Base-by-base conservation (phyloP, 148 eudicot species). In the Camellia japonica region DNA sequence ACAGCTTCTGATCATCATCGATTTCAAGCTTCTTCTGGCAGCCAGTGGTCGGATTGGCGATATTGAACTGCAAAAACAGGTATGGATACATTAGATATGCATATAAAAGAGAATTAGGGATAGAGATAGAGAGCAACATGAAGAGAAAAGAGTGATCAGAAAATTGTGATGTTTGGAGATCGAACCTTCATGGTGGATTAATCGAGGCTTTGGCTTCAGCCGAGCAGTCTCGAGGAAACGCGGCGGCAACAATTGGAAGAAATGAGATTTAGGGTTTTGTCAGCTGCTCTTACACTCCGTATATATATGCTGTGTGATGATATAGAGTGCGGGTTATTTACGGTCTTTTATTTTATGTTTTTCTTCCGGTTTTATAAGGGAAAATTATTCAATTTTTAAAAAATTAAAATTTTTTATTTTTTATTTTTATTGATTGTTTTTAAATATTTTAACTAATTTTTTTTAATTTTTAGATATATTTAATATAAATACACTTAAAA, bases 1-100 rank as follows among this genome's bases (percentile, higher is more conserved):
- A 73, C 76, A 73, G 64, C 38, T 73, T 73, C 76, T 73, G 23
- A 73, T 73, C 64, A 73, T 73, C 63, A 20, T 73, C 64, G 47
- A 73, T 73, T 56, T 73, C 64, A 7, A 73, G 46, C 47, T 73
- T 73, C 20, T 73, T 73, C 76, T 73, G 76, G 76, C 76, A 73
- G 0, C 76, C 76, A 3, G 76, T 56, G n/a, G 76, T 73, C 47
- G 76, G 76, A 16, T 73, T 73, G 1, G 76, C 76, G 6, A 73
- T 56, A 38, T 56, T 73, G 76, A 55, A 56, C 76, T 73, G 61
- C 44, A 38, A 56, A 55, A 71, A 23, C 30, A 23, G 30, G 30
- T 2, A 71, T 67, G 7, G 41, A 23, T 23, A 30, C 38, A 30
- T 30, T 30, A 30, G 10, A 6, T 7, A 19, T 3, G 20, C 4